Evolutionary conservation across 164 flowering plant genomes (phyloP), one percentile per base, ranked within the genome.

Genomic region (Vitis labrusca): DNA sequence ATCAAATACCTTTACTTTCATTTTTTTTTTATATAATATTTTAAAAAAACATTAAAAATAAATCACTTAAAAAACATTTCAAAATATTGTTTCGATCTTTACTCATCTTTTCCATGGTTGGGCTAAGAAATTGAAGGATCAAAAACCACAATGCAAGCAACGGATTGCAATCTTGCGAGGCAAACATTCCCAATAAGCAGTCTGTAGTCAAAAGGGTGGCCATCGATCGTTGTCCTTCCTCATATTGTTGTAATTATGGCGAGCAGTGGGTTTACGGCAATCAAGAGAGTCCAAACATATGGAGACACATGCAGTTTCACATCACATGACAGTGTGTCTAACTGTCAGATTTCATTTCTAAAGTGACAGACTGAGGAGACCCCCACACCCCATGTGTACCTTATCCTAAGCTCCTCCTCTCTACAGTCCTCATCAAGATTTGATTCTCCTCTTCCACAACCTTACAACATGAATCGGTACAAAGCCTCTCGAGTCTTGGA

Each of bases 391-490:
- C 62, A 59, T 59, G 62, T 59, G 62, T 59, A 30, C 15, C 61
- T 11, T 59, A 27, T 27, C 29, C 47, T 19, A 11, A 12, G 3
- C 62, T 61, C 17, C 44, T 61, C 50, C 13, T 61, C 3, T 14
- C 10, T 48, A 1, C 9, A 8, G 15, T 14, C 50, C 13, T 11
- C 4, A 7, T 72, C 65, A 62, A 64, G 73, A 70, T 65, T 50
- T 47, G 49, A 49, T 48, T 70, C 44, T 61, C 73, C 65, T 13
- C 8, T 32, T 19, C 17, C 71, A 68, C 54, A 68, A 68, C 52
- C 57, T 59, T 68, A 50, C 71, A 59, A 68, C 71, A 17, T 16
- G 54, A 50, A 50, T 61, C 29, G 9, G 3, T 23, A 60, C 58
- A 60, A 60, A 50, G 5, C 44, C 11, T 9, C 32, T 2, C 6